Percentiles rank a stretch among this genome's conserved stretches.
Conservation (phyloP, 176 grass and related monocot species). For the Hyparrhenia diplandra region DNA sequence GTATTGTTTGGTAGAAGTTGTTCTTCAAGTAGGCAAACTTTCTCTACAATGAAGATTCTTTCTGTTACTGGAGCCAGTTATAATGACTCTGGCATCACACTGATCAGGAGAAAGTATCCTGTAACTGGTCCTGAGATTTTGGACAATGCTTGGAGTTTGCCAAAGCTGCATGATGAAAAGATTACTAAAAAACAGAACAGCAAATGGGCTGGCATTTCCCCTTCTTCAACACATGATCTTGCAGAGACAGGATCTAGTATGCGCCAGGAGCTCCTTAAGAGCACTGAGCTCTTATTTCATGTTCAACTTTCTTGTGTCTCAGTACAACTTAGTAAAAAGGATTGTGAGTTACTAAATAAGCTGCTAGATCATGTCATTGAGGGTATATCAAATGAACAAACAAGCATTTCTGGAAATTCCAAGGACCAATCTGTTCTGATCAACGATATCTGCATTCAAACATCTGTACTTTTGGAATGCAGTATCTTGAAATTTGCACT, state of each 20-base stretch:
- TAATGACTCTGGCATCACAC: constrained; percentile 46
- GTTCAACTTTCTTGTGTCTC: constrained; percentile 58
- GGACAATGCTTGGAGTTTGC: constrained; percentile 71
- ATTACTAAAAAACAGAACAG: constrained; percentile 41
- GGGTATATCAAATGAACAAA: constrained; percentile 47
- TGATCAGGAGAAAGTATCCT: constrained; percentile 59
- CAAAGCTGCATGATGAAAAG: constrained; percentile 57
- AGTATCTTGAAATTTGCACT: constrained; percentile 60
- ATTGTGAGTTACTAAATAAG: constrained; percentile 54
- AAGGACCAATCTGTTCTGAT: constrained; percentile 23
- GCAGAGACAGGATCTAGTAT: constrained; percentile 52
- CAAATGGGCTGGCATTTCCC: constrained; percentile 73
- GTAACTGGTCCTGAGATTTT: constrained; percentile 54
- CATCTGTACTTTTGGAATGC: constrained; percentile 68
- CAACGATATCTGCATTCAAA: constrained; percentile 49
- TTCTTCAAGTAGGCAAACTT: constrained; percentile 42
- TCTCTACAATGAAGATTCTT: constrained; percentile 72
- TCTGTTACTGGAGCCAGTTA: constrained; percentile 46
- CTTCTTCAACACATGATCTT: constrained; percentile 57
- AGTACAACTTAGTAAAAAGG: constrained; percentile 60
- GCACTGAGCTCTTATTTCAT: constrained; percentile 75
- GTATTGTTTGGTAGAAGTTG: constrained; percentile 25
- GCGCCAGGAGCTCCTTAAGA: constrained; percentile 68
- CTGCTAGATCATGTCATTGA: constrained; percentile 57
- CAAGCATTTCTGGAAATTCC: constrained; percentile 12